phyloP scores from a whole-genome alignment of 345 rosid species.

The Mangifera indica region DNA sequence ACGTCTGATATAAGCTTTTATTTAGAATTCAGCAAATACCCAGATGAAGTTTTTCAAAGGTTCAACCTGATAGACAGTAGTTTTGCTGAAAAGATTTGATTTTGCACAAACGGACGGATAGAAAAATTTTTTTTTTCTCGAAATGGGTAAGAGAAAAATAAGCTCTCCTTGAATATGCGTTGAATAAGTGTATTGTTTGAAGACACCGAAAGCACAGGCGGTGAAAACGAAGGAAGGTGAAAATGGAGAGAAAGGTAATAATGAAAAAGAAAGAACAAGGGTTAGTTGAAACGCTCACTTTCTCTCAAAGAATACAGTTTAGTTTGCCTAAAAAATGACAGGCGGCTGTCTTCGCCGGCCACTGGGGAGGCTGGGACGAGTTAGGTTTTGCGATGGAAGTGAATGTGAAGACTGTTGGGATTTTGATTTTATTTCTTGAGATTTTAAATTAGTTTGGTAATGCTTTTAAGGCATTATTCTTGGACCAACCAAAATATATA shows the following conservation, averaged over 20 bases:
- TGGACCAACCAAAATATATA: not conserved
- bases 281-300: constrained; percentile 24
- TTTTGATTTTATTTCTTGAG: not conserved
- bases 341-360: constrained; percentile 14
- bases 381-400: constrained; percentile 1
- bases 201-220: constrained; percentile 23
- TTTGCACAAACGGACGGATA: constrained; percentile 29
- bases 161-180: not conserved
- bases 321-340: constrained; percentile 2
- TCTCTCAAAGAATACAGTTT: not conserved
- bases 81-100: constrained; percentile 18
- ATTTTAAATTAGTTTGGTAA: not conserved
- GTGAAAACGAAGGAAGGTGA: constrained; percentile 10
- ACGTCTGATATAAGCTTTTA: not conserved
- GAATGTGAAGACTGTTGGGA: not conserved
- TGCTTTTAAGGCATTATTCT: not conserved
- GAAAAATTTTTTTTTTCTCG: constrained; percentile 22
- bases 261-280: constrained; percentile 2
- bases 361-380: not conserved
- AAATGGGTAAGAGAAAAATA: not conserved
- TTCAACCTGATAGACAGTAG: not conserved
- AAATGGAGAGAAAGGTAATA: not conserved
- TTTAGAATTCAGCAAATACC: constrained; percentile 12
- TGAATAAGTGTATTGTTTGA: not conserved
- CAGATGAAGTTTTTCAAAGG: constrained; percentile 18